These are phyloP conservation scores for Brassica hybrid DNA, from an alignment of 441 rosid genomes.

Conservation along the genomic window DNA sequence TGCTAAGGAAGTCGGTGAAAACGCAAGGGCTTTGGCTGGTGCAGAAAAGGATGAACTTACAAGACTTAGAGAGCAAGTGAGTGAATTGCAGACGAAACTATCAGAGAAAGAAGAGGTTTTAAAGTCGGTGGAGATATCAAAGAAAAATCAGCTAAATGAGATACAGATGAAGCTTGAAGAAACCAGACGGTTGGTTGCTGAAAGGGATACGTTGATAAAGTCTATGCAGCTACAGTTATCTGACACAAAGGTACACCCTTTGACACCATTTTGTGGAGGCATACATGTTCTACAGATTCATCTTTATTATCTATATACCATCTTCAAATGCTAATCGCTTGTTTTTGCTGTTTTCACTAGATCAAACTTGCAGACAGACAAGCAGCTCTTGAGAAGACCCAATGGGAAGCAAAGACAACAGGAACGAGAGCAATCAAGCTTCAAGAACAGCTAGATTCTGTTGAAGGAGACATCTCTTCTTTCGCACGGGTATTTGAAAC, in stretches of 20 bases:
- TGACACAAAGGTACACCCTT: conserved; percentile 73
- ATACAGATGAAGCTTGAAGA: conserved; percentile 60
- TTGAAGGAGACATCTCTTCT: conserved; percentile 68
- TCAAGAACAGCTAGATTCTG: conserved; percentile 61
- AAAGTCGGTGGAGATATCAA: conserved; percentile 64
- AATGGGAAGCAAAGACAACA: conserved; percentile 88
- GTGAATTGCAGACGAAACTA: conserved; percentile 69
- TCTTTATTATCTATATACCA: neutral
- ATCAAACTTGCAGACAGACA: conserved; percentile 96
- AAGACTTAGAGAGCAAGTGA: conserved; percentile 70
- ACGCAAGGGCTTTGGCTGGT: conserved; percentile 51
- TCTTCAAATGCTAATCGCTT: conserved; percentile 9
- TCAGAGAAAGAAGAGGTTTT: conserved; percentile 83
- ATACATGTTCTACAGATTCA: neutral
- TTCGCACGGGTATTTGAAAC: conserved; percentile 63
- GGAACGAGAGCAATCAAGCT: conserved; percentile 69
- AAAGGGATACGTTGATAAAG: conserved; percentile 71
- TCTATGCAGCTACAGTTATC: conserved; percentile 76
- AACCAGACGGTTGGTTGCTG: conserved; percentile 59
- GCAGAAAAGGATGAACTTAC: conserved; percentile 66
- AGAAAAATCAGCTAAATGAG: conserved; percentile 51
- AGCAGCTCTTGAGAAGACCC: conserved; percentile 90
- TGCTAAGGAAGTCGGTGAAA: conserved; percentile 53
- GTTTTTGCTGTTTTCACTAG: conserved; percentile 44
- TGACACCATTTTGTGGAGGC: neutral